Evolutionary conservation across 106 monocot species (phyloP).

Genomic region (Apostasia ramifera): DNA sequence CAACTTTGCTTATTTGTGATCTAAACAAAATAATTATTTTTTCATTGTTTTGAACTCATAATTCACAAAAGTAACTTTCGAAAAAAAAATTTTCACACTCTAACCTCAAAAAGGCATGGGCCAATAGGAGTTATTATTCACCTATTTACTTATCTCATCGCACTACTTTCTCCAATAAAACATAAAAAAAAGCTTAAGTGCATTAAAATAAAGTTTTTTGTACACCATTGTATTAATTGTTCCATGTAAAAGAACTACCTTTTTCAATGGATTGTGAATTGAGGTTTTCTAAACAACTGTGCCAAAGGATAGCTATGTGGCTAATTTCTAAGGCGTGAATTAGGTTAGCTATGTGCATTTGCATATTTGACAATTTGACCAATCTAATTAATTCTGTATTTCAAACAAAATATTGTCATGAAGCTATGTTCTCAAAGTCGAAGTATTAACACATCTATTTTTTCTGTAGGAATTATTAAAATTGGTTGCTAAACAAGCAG

Average conservation of each 20-base stretch:
- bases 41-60: neutral
- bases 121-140: too few species aligned
- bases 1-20: neutral
- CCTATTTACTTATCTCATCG: too few species aligned
- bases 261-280: neutral
- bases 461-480: slow-evolving; percentile 67
- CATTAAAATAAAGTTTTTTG: neutral
- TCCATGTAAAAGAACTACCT: too few species aligned
- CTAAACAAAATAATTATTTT: neutral
- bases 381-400: neutral
- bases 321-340: neutral
- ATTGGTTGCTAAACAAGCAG: slow-evolving; percentile 74
- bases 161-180: too few species aligned
- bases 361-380: neutral
- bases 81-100: too few species aligned
- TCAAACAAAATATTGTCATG: neutral
- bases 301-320: neutral
- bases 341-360: neutral
- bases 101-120: too few species aligned
- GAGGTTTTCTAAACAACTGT: neutral
- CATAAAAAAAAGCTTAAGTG: too few species aligned
- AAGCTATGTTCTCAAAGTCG: neutral
- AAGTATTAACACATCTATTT: neutral
- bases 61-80: neutral
- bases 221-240: neutral